Percentiles rank a stretch among this genome's conserved stretches.
These are phyloP conservation scores for Amniculicola lignicola DNA, from an alignment of 495 filamentous ascomycete species.

Conservation along the genomic window DNA sequence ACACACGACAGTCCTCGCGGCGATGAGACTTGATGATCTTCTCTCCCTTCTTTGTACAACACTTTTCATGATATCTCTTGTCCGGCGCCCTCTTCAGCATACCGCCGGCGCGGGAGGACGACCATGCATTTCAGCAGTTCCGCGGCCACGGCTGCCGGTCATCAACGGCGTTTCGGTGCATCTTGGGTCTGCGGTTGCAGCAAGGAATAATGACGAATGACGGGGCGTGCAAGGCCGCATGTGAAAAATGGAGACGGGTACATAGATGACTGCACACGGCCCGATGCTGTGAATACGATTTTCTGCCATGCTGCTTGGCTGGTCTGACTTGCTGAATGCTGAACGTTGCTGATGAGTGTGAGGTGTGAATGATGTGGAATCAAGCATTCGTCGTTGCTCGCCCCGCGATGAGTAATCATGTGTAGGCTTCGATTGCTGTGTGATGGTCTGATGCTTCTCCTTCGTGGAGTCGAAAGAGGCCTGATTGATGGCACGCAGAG, in stretches of 20 bases:
- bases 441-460: neutral
- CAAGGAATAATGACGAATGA: constrained; percentile 11
- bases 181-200: neutral
- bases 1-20: constrained; percentile 39
- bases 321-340: too few relatives aligned
- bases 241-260: constrained; percentile 5
- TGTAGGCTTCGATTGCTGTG: too few relatives aligned
- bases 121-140: constrained; percentile 9
- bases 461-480: too few relatives aligned
- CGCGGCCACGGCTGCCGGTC: neutral
- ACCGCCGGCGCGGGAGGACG: neutral
- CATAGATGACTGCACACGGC: constrained; percentile 16
- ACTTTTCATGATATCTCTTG: neutral
- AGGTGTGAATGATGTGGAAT: neutral
- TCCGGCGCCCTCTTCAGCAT: neutral
- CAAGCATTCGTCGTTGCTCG: too few relatives aligned
- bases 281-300: constrained; percentile 17
- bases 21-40: constrained; percentile 23
- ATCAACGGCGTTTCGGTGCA: constrained; percentile 7
- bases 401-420: too few relatives aligned
- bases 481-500: too few relatives aligned
- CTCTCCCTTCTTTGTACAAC: constrained; percentile 4
- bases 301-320: too few relatives aligned
- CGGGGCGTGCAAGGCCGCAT: neutral
- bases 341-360: too few relatives aligned